Evolutionary conservation across 2,329 filamentous ascomycete genomes (phyloP).

Genomic region (Graphilbum ipis-grandicollis): DNA sequence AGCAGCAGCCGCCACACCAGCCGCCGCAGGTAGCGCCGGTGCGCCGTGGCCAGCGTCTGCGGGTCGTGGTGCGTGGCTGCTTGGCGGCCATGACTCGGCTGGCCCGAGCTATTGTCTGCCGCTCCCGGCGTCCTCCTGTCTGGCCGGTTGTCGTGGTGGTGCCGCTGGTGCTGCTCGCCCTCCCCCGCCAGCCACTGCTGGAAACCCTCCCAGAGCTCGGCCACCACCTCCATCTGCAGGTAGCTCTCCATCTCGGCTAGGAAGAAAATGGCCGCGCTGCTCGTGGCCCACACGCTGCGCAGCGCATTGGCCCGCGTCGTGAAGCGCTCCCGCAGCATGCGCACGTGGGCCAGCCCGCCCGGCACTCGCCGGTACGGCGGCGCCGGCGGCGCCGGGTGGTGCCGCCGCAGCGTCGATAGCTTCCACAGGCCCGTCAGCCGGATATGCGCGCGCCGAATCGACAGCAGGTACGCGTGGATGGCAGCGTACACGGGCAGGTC

Average conservation of each 20-base stretch:
- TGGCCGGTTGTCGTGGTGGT: slow-evolving; percentile 3
- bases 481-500: slow-evolving; percentile 67
- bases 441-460: slow-evolving; percentile 71
- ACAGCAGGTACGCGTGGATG: slow-evolving; percentile 77
- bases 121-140: too few relatives aligned
- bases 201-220: slow-evolving; percentile 66
- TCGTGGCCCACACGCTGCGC: slow-evolving; percentile 78
- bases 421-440: slow-evolving; percentile 78
- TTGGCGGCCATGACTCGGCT: too few relatives aligned
- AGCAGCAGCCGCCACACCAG: slow-evolving; percentile 51
- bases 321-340: slow-evolving; percentile 44
- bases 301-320: slow-evolving; percentile 47
- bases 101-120: too few relatives aligned
- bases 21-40: slow-evolving; percentile 56
- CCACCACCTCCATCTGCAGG: slow-evolving; percentile 76
- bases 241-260: slow-evolving; percentile 76
- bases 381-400: slow-evolving; percentile 54
- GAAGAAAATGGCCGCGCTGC: slow-evolving; percentile 75
- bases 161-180: neutral
- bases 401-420: slow-evolving; percentile 57
- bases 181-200: slow-evolving; percentile 49
- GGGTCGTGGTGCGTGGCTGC: slow-evolving; percentile 44
- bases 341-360: slow-evolving; percentile 29
- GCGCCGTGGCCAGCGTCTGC: slow-evolving; percentile 65
- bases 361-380: slow-evolving; percentile 44